These are phyloP conservation scores for Prunus fruticosa DNA, from an alignment of 306 rosid species.

Conservation along the genomic window DNA sequence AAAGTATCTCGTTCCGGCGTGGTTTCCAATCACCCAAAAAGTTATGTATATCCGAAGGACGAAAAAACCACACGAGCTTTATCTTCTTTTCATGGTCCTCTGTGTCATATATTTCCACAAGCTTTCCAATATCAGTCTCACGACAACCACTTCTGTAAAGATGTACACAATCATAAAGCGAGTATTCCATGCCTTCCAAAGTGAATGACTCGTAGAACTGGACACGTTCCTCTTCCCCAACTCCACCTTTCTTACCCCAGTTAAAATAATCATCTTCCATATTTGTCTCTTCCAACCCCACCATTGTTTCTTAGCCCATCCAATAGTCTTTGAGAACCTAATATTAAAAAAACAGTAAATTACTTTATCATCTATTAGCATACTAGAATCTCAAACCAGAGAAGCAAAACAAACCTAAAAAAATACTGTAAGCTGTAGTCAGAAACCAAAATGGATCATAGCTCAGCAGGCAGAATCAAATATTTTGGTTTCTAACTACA, in stretches of 20 bases:
- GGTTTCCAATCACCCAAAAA: slow-evolving; percentile 33
- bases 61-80: slow-evolving; percentile 49
- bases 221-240: not conserved
- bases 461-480: not conserved
- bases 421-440: not conserved
- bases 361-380: not conserved
- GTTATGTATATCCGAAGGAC: slow-evolving; percentile 47
- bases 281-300: not conserved
- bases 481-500: too few species aligned
- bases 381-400: not conserved
- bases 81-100: slow-evolving; percentile 30
- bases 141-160: slow-evolving; percentile 17
- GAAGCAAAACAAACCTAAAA: not conserved
- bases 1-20: slow-evolving; percentile 57
- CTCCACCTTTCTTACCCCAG: slow-evolving; percentile 47
- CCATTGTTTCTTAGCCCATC: not conserved
- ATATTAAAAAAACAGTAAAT: not conserved
- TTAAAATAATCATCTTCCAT: slow-evolving; percentile 36
- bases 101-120: slow-evolving; percentile 46
- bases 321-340: slow-evolving; percentile 2
- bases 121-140: slow-evolving; percentile 55
- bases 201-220: slow-evolving; percentile 51
- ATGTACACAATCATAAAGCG: slow-evolving; percentile 46
- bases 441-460: not conserved
- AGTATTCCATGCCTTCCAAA: slow-evolving; percentile 43